Base-by-base conservation (phyloP, 2,329 filamentous ascomycete genomes). In the Aquanectria penicillioides region DNA sequence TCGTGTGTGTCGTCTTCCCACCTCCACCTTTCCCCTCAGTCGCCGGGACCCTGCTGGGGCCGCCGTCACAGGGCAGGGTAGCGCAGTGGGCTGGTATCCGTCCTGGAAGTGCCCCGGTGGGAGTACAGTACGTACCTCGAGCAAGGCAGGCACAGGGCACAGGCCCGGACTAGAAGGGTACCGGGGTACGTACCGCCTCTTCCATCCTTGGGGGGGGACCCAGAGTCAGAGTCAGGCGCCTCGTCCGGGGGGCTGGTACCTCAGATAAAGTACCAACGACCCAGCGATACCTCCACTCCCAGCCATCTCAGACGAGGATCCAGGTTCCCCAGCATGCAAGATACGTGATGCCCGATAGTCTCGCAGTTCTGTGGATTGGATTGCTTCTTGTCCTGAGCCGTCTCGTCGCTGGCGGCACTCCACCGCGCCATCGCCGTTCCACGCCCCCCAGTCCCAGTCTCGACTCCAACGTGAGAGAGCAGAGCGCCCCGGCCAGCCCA, bases 381-480 rank as follows among this genome's bases (percentile, higher is more conserved):
- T 49, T 40, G 26, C 43, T 41, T 57, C 34, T 52, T 40, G 38
- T 31, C 38, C 28, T 44, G 47, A 52, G 40, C 40, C 31, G 40
- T 61, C 47, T 40, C 29, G 33, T 49, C 38, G 57, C 53, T 52
- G 15, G 47, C 40, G 50, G 43, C 58, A 57, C 58, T 61, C 58
- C 58, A 54, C 58, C 36, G 48, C 48, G 36, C 48, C 44, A 48
- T 36, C 53, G 48, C 17, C 40, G 29, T 23, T 22, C 18, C 55
- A 58, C 47, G 26, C 55, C 55, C 55, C 44, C 34, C 37, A 18
- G 34, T 46, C 34, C 12, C 54, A n/a, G n/a, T 41, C 31, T 49
- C 20, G 47, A 12, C 31, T 28, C 31, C 43, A 25, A 25, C 38
- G 43, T 31, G 17, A 28, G 34, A 57, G 29, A 36, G 22, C 33